A percentile compares a stretch with the other conserved stretches of the same genome.
These are phyloP conservation scores for Phalaenopsis equestris DNA, from an alignment of 106 monocot species.

Conservation along the genomic window DNA sequence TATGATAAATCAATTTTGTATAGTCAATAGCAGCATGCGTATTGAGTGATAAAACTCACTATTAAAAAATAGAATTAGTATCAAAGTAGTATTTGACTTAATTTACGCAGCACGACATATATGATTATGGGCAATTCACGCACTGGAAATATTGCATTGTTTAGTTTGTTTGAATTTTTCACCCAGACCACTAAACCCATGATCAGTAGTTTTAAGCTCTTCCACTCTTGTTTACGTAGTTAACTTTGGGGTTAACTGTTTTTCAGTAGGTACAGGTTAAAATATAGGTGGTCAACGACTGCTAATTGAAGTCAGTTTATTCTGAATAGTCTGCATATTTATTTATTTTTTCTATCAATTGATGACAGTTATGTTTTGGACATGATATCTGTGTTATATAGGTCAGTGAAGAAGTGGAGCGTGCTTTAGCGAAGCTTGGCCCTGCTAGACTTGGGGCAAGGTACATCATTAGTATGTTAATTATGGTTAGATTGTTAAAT, in stretches of 20 bases:
- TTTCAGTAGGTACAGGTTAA: background rate
- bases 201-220: background rate
- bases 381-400: conserved; percentile 12
- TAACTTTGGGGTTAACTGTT: background rate
- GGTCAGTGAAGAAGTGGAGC: conserved; percentile 99
- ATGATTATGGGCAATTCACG: background rate
- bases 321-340: background rate
- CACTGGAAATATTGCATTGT: background rate
- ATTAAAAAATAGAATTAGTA: background rate
- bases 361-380: background rate
- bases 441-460: conserved; percentile 62
- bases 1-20: background rate
- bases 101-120: background rate
- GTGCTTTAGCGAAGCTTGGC: conserved; percentile 75
- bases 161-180: background rate
- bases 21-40: background rate
- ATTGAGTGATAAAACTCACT: background rate
- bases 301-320: background rate
- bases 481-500: background rate
- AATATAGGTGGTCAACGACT: background rate
- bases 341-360: background rate
- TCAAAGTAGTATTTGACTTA: background rate
- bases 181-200: background rate
- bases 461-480: conserved; percentile 21
- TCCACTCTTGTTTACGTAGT: background rate